Evolutionary conservation across 148 eudicot genomes (phyloP).

Genomic region (Chenopodium suecicum): DNA sequence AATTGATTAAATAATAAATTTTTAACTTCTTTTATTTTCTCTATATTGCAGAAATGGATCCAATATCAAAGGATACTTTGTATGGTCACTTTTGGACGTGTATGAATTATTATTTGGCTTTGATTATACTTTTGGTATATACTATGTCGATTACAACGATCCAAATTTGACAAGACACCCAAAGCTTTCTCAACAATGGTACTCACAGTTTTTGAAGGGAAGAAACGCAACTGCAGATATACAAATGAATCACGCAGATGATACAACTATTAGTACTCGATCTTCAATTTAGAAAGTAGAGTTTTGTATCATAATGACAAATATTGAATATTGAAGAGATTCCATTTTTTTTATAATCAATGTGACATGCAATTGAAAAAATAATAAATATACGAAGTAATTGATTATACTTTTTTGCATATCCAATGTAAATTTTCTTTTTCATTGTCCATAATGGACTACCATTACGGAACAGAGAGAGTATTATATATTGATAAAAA

Average conservation of each 20-base stretch:
- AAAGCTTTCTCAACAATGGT: conserved; percentile 64
- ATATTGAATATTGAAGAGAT: too few species aligned
- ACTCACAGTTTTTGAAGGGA: conserved; percentile 54
- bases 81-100: conserved; percentile 65
- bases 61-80: conserved; percentile 53
- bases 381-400: too few species aligned
- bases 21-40: neutral
- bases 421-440: too few species aligned
- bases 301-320: too few species aligned
- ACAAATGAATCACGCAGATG: neutral
- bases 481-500: too few species aligned
- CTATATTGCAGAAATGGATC: conserved; percentile 52
- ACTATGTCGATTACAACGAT: conserved; percentile 57
- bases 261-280: neutral
- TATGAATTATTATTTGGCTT: conserved; percentile 50
- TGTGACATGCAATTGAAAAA: too few species aligned
- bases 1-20: neutral
- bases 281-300: too few species aligned
- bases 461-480: too few species aligned
- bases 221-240: neutral
- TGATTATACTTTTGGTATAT: conserved; percentile 38
- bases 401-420: too few species aligned
- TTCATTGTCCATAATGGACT: too few species aligned
- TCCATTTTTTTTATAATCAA: too few species aligned
- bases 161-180: conserved; percentile 48